A percentile compares a stretch with the other conserved stretches of the same genome.
Conservation (phyloP, 768 basidiomycete genomes). For the Phlegmacium glaucopus region DNA sequence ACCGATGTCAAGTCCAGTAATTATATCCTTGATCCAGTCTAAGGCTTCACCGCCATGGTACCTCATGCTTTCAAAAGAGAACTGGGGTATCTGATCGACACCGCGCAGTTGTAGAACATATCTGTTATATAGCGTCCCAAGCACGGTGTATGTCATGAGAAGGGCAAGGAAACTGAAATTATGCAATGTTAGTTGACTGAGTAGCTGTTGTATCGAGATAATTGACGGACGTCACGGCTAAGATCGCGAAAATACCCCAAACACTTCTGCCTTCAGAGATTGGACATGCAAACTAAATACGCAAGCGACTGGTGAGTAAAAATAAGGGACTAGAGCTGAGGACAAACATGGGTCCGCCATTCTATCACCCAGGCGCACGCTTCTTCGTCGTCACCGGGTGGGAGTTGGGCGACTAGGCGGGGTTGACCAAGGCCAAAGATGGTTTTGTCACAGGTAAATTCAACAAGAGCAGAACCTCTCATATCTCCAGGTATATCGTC, state of each 20-base stretch:
- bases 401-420: conserved; percentile 63
- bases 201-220: not conserved
- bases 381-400: conserved; percentile 54
- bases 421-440: conserved; percentile 54
- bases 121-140: conserved; percentile 75
- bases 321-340: not conserved
- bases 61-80: conserved; percentile 48
- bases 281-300: conserved; percentile 65
- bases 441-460: conserved; percentile 74
- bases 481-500: conserved; percentile 30
- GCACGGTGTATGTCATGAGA: conserved; percentile 60
- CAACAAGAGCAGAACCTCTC: conserved; percentile 62
- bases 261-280: conserved; percentile 50
- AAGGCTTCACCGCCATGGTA: conserved; percentile 43
- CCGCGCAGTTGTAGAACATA: conserved; percentile 71
- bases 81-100: conserved; percentile 69
- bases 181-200: not conserved
- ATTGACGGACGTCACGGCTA: conserved; percentile 56
- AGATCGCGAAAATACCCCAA: conserved; percentile 50
- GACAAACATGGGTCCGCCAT: conserved; percentile 74
- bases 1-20: conserved; percentile 21
- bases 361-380: conserved; percentile 82
- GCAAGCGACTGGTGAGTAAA: not conserved
- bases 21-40: conserved; percentile 41
- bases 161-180: conserved; percentile 48